Evolutionary conservation across 331 rosid genomes (phyloP).

Genomic region (Malus hybrid): DNA sequence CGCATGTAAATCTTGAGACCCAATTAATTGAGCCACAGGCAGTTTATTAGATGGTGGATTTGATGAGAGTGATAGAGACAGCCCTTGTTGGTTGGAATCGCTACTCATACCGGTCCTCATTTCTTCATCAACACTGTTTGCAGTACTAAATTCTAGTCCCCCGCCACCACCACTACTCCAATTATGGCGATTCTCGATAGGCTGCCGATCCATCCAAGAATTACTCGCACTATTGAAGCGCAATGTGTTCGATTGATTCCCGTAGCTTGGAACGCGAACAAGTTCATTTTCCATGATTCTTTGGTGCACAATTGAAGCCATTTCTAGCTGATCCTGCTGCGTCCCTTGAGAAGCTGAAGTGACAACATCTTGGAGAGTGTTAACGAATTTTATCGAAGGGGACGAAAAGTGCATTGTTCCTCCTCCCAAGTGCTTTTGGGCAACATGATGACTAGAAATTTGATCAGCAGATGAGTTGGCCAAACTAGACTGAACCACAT

Average conservation of each 20-base stretch:
- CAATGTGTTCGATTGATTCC: constrained; percentile 26
- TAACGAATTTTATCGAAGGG: constrained; percentile 27
- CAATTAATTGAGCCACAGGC: constrained; percentile 18
- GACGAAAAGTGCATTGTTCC: constrained; percentile 10
- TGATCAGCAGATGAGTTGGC: constrained; percentile 8
- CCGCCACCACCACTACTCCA: not conserved
- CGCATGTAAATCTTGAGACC: constrained; percentile 23
- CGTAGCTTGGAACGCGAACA: constrained; percentile 37
- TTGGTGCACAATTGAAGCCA: constrained; percentile 24
- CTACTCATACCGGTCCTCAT: constrained; percentile 24
- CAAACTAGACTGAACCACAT: constrained; percentile 7
- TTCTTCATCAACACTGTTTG: constrained; percentile 10
- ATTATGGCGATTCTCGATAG: constrained; percentile 9
- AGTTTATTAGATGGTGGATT: constrained; percentile 45
- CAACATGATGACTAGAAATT: constrained; percentile 12
- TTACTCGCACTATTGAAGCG: constrained; percentile 16
- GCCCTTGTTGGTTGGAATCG: constrained; percentile 57
- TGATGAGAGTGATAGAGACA: constrained; percentile 77
- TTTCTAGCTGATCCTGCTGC: constrained; percentile 22
- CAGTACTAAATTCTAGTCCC: not conserved
- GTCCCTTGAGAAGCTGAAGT: constrained; percentile 40
- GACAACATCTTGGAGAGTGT: constrained; percentile 55
- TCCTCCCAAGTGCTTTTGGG: constrained; percentile 30
- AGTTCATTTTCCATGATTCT: constrained; percentile 26
- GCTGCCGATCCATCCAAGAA: constrained; percentile 39